These are phyloP conservation scores for Morella rubra DNA, from an alignment of 306 rosid genomes.

Conservation along the genomic window DNA sequence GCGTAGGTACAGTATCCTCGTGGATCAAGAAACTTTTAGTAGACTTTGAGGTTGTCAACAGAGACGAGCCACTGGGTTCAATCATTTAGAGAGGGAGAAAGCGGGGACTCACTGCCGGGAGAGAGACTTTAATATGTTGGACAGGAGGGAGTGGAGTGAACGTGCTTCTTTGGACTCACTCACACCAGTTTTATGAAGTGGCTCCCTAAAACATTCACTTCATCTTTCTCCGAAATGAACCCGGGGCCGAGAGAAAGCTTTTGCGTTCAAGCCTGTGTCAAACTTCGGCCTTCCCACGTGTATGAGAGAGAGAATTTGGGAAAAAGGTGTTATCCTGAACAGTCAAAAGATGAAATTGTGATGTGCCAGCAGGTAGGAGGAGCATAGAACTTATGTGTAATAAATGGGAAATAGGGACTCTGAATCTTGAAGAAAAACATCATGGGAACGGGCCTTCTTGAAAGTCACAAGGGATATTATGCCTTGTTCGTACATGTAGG, in stretches of 20 bases:
- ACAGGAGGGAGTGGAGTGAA: constrained; percentile 3
- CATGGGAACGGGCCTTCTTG: background rate
- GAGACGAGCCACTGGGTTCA: constrained; percentile 25
- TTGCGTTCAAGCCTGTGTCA: too few species aligned
- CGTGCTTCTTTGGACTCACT: background rate
- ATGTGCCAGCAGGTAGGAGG: background rate
- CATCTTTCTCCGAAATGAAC: too few species aligned
- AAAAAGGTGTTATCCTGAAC: background rate
- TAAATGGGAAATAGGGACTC: background rate
- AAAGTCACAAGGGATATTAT: background rate
- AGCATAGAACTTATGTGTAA: background rate
- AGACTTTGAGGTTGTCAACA: background rate
- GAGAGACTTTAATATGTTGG: background rate
- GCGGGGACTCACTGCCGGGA: too few species aligned
- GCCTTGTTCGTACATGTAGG: background rate
- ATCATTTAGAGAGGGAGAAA: constrained; percentile 24
- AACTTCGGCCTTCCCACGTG: too few species aligned
- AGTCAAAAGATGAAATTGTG: background rate
- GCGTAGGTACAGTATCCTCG: background rate
- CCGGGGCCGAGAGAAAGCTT: too few species aligned
- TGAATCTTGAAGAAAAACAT: background rate
- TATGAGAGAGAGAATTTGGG: too few species aligned
- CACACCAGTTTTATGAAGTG: too few species aligned
- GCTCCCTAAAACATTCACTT: too few species aligned
- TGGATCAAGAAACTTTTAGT: constrained; percentile 9